Evolutionary conservation across 148 eudicot genomes (phyloP).

Genomic region (Camellia japonica): DNA sequence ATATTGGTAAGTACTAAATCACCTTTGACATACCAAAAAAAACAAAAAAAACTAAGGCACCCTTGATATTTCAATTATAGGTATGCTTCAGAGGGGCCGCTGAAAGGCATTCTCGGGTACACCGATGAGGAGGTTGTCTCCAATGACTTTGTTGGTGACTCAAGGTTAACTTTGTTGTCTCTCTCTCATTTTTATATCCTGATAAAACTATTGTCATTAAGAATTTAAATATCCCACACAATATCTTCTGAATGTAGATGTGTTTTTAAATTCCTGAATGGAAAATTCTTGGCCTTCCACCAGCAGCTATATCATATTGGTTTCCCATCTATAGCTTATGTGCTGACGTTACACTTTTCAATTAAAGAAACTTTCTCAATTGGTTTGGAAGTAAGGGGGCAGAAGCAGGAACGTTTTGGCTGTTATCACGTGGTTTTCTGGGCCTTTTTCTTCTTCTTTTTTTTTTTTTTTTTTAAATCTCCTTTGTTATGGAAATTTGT

Average conservation of each 20-base stretch:
- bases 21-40: not conserved
- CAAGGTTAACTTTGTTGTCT: constrained; percentile 46
- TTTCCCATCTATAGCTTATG: not conserved
- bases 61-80: constrained; percentile 23
- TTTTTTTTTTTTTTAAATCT: not conserved
- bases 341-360: not conserved
- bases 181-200: too few species aligned
- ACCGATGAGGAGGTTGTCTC: constrained; percentile 96
- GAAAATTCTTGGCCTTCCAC: not conserved
- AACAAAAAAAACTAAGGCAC: too few species aligned
- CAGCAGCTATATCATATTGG: not conserved
- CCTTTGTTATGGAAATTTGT: not conserved
- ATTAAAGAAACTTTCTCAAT: not conserved
- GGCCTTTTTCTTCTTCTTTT: not conserved
- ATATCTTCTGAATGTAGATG: not conserved
- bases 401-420: not conserved
- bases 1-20: not conserved
- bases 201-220: too few species aligned
- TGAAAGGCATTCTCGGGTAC: constrained; percentile 93
- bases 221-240: not conserved
- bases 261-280: not conserved
- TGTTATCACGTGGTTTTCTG: not conserved
- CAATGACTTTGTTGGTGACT: constrained; percentile 88
- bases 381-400: not conserved
- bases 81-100: constrained; percentile 83